Conservation (phyloP, 768 basidiomycete species). For the Vararia minispora region DNA sequence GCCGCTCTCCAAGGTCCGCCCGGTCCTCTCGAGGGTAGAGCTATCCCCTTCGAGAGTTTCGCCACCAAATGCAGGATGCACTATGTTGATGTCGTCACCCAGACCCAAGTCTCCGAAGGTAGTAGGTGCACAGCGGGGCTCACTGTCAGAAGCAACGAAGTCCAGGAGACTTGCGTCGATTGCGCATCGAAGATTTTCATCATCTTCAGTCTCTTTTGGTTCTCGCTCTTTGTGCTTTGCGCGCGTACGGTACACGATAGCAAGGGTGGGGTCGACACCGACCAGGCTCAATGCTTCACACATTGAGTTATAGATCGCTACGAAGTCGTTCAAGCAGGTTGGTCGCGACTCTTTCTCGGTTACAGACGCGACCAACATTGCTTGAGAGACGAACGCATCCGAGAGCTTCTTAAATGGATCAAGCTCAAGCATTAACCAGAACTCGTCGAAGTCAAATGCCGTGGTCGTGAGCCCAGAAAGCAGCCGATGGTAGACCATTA, state of each 20-base stretch:
- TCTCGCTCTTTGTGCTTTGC: conserved; percentile 1
- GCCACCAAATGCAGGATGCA: too few relatives aligned
- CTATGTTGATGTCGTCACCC: too few relatives aligned
- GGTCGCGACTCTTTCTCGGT: conserved; percentile 1
- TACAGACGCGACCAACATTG: too few relatives aligned
- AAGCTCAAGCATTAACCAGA: conserved; percentile 41
- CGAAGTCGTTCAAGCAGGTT: conserved; percentile 21
- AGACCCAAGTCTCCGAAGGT: too few relatives aligned
- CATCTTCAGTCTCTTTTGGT: too few relatives aligned
- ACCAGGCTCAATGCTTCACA: conserved; percentile 16
- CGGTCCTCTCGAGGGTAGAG: too few relatives aligned
- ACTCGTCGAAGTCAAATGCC: conserved; percentile 33
- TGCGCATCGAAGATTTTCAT: too few relatives aligned
- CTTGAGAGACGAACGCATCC: conserved; percentile 29
- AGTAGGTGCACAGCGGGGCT: too few relatives aligned
- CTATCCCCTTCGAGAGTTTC: too few relatives aligned
- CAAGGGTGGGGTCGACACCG: conserved; percentile 29
- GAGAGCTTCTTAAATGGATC: conserved; percentile 38
- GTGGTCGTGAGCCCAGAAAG: conserved; percentile 37
- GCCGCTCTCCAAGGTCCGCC: too few relatives aligned
- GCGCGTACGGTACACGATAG: conserved; percentile 38
- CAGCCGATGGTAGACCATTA: conserved; percentile 70
- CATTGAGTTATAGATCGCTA: conserved; percentile 21
- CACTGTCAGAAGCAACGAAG: too few relatives aligned
- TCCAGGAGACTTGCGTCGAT: too few relatives aligned